Percentiles rank a stretch among this genome's conserved stretches.
Evolutionary conservation across 2,329 filamentous ascomycete genomes (phyloP).

Genomic region (Colletotrichum falcatum): DNA sequence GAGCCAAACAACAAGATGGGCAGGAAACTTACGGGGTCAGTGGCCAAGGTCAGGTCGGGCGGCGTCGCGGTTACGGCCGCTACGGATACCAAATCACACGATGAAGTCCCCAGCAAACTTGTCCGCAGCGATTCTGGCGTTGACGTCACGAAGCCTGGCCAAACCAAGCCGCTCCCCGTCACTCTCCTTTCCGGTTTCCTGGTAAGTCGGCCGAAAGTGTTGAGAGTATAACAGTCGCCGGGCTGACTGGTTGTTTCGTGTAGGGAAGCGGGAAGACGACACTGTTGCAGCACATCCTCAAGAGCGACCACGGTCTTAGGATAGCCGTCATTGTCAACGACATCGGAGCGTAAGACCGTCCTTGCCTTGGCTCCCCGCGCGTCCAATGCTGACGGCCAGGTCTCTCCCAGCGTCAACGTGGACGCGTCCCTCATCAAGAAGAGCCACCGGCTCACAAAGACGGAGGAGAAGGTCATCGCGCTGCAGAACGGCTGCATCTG

Average conservation of each 20-base stretch:
- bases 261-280: slow-evolving; percentile 80
- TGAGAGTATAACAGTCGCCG: rapidly evolving
- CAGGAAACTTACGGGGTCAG: slow-evolving; percentile 29
- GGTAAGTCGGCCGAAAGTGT: slow-evolving; percentile 48
- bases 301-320: slow-evolving; percentile 73
- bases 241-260: neutral
- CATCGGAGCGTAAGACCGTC: slow-evolving; percentile 65
- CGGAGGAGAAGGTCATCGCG: slow-evolving; percentile 73
- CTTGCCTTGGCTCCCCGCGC: rapidly evolving
- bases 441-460: slow-evolving; percentile 66
- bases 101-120: slow-evolving; percentile 24
- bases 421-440: slow-evolving; percentile 72
- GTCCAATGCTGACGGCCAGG: neutral
- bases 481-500: slow-evolving; percentile 83
- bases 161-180: slow-evolving; percentile 61
- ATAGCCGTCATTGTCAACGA: slow-evolving; percentile 82
- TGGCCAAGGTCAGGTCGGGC: slow-evolving; percentile 16
- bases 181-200: slow-evolving; percentile 72
- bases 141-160: slow-evolving; percentile 5
- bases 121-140: slow-evolving; percentile 32
- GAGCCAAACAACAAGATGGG: slow-evolving; percentile 13
- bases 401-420: slow-evolving; percentile 67
- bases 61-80: neutral
- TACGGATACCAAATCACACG: neutral
- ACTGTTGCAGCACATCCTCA: slow-evolving; percentile 75